Evolutionary conservation across 805 yeast genomes (phyloP).

Genomic region (Danielozyma ontarioensis): DNA sequence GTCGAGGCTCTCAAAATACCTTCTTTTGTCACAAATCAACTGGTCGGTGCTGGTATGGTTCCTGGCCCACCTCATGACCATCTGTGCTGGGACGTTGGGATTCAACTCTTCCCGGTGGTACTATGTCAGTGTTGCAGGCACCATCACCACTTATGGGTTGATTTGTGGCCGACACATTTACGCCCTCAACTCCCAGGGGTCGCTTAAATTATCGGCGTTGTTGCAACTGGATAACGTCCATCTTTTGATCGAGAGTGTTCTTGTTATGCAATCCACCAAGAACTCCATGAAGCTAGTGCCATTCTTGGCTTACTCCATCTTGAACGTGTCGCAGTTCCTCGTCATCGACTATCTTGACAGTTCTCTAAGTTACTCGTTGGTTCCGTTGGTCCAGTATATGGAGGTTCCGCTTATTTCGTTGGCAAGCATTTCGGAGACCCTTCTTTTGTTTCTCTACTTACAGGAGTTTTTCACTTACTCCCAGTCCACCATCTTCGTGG

Average conservation of each 20-base stretch:
- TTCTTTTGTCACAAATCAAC: too few species aligned
- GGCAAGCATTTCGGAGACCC: constrained; percentile 11
- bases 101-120: constrained; percentile 4
- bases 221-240: constrained; percentile 26
- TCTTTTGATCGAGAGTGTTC: constrained; percentile 16
- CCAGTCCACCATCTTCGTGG: constrained; percentile 2
- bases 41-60: constrained; percentile 3
- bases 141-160: constrained; percentile 13
- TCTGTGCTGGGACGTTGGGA: constrained; percentile 1
- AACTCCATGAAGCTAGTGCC: constrained; percentile 19
- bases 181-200: constrained; percentile 1
- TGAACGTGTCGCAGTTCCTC: constrained; percentile 18
- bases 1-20: too few species aligned
- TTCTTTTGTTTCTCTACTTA: constrained; percentile 6
- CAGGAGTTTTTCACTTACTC: constrained; percentile 3
- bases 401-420: constrained; percentile 11
- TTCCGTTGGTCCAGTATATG: constrained; percentile 11
- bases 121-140: constrained; percentile 4
- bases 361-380: constrained; percentile 7
- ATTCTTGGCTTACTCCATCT: constrained; percentile 21
- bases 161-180: constrained; percentile 13
- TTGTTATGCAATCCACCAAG: constrained; percentile 13
- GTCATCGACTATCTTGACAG: constrained; percentile 13
- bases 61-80: constrained; percentile 4
- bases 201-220: constrained; percentile 14